Base-by-base conservation (phyloP, 2,329 filamentous ascomycete species). In the Westerdykella aurantiaca region DNA sequence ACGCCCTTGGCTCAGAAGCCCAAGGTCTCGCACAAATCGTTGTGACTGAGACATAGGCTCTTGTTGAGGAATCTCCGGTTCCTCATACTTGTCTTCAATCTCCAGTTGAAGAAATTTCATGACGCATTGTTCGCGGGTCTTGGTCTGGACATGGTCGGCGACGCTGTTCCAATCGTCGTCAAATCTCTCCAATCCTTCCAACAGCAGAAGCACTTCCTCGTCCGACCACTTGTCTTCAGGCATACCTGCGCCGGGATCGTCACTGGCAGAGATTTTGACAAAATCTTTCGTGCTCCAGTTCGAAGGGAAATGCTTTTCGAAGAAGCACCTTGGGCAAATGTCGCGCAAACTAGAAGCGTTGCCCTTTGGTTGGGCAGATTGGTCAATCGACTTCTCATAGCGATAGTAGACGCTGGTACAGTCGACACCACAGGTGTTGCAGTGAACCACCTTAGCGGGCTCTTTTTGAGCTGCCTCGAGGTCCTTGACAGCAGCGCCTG, bases 141-240 rank as follows among this genome's bases (percentile, higher is more conserved):
- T 83, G 2, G 88, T 94, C 39, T 86, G 86, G 35, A 98, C 93
- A 60, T 96, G 87, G 50, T 91, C 88, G 1, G 94, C 84, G 53
- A 98, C 90, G 58, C 88, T 82, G 45, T 86, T 85, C 93, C 93
- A 98, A 69, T 97, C 88, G 48, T 97, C 91, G 52, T 97, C 91
- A 57, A 91, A 95, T 56, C 85, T 80, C 70, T 98, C 93, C 39
- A 98, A 74, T 7, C 82, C 94, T 67, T 98, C 93, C 6, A 98
- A 78, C 31, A 98, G 78, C 39, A 89, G 77, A n/a, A 98, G 75
- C 12, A 88, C 80, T 69, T 98, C 93, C 12, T 86, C 82, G 60
- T 97, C 90, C 16, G 85, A 86, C 93, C 93, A 98, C 1, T 88
- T 83, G 13, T 87, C 82, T 60, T 96, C 88, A 41, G 87, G 80